A percentile compares a stretch with the other conserved stretches of the same genome.
Evolutionary conservation across 768 basidiomycete genomes (phyloP).

Genomic region (Cystofilobasidium bisporidii): DNA sequence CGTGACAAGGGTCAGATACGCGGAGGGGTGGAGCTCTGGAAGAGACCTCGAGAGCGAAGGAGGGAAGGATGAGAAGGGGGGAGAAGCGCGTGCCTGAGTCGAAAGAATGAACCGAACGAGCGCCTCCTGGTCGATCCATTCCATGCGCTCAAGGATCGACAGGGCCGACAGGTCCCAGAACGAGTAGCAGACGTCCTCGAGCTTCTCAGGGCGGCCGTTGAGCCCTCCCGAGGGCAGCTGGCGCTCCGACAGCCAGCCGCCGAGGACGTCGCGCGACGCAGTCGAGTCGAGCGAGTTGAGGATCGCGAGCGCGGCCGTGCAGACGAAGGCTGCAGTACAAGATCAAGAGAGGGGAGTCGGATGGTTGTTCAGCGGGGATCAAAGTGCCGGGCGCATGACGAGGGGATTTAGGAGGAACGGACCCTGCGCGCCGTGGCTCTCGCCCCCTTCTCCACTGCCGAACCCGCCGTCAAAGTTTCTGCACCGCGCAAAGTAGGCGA

Average conservation of each 20-base stretch:
- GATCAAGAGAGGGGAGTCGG: not conserved
- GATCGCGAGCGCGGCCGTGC: slow-evolving; percentile 76
- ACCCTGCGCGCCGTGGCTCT: slow-evolving; percentile 91
- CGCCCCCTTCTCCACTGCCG: slow-evolving; percentile 70
- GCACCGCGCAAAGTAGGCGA: slow-evolving; percentile 64
- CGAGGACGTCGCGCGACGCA: slow-evolving; percentile 67
- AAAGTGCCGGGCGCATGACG: not conserved
- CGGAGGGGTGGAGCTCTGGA: too few relatives aligned
- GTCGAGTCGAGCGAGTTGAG: slow-evolving; percentile 64
- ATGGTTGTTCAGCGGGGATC: not conserved
- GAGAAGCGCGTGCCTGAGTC: slow-evolving; percentile 51
- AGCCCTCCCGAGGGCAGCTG: slow-evolving; percentile 88
- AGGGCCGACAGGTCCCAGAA: slow-evolving; percentile 90
- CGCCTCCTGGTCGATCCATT: slow-evolving; percentile 80
- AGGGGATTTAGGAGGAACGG: slow-evolving; percentile 20
- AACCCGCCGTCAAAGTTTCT: slow-evolving; percentile 95
- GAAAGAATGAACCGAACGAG: slow-evolving; percentile 73
- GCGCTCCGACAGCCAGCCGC: slow-evolving; percentile 88
- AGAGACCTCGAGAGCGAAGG: too few relatives aligned
- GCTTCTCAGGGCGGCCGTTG: slow-evolving; percentile 94
- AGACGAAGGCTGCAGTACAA: slow-evolving; percentile 87
- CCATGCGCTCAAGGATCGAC: slow-evolving; percentile 67
- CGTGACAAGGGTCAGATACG: not conserved
- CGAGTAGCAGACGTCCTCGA: slow-evolving; percentile 96
- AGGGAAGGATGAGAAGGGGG: not conserved